Percentiles rank a stretch among this genome's conserved stretches.
phyloP scores from a whole-genome alignment of 1,284 basidiomycete genomes.

The Vanrija sp. region DNA sequence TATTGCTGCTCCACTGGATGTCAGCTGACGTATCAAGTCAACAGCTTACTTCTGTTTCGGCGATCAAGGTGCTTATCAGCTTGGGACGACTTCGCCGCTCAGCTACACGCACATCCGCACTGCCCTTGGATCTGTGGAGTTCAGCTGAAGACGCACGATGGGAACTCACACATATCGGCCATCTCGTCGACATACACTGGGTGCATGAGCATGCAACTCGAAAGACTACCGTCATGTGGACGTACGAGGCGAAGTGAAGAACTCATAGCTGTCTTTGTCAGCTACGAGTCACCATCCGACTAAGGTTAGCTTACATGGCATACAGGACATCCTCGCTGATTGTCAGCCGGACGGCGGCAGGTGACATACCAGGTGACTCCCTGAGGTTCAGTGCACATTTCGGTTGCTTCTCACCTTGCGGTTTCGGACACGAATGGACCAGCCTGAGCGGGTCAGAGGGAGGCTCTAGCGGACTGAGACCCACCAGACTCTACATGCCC shows the following conservation, averaged over 20 bases:
- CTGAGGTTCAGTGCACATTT: constrained; percentile 8
- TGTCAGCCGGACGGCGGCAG: not conserved
- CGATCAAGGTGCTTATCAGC: not conserved
- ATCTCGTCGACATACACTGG: constrained; percentile 43
- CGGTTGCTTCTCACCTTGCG: constrained; percentile 31
- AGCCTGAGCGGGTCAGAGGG: constrained; percentile 8
- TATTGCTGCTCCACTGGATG: constrained; percentile 46
- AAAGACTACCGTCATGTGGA: not conserved
- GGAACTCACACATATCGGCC: constrained; percentile 39
- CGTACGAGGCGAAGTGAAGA: constrained; percentile 43
- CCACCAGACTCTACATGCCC: constrained; percentile 42
- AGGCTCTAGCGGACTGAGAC: not conserved
- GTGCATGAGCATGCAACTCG: not conserved
- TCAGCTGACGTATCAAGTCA: not conserved
- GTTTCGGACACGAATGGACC: constrained; percentile 44
- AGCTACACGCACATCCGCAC: constrained; percentile 15
- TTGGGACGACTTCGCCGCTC: not conserved
- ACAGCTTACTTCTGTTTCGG: not conserved
- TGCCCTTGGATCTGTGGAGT: constrained; percentile 7
- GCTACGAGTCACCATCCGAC: not conserved
- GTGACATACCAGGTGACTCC: constrained; percentile 35
- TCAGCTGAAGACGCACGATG: not conserved
- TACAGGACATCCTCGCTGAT: constrained; percentile 43
- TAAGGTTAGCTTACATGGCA: constrained; percentile 31
- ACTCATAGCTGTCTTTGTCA: constrained; percentile 33